A percentile compares a stretch with the other conserved stretches of the same genome.
These are phyloP conservation scores for Clonostachys sp. DNA, from an alignment of 2,329 filamentous ascomycete genomes.

Conservation along the genomic window DNA sequence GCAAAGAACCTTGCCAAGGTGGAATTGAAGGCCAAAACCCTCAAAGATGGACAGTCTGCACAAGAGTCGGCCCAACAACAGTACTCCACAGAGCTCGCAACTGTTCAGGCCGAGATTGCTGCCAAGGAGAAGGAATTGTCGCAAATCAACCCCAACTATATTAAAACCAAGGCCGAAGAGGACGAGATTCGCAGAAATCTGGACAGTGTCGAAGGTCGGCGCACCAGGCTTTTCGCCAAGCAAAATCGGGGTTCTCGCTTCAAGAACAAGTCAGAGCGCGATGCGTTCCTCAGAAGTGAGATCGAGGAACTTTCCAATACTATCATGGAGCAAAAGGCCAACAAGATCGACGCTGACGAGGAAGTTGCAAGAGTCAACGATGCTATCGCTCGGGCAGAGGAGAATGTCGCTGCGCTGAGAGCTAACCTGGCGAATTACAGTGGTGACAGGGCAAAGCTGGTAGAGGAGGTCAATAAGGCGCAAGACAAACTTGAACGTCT, in stretches of 20 bases:
- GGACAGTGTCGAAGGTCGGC: constrained; percentile 68
- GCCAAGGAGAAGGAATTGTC: constrained; percentile 73
- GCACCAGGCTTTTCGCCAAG: constrained; percentile 82
- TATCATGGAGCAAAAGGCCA: constrained; percentile 75
- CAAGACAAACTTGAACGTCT: constrained; percentile 76
- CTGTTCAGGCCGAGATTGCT: constrained; percentile 70
- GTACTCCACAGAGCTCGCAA: constrained; percentile 67
- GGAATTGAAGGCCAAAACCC: constrained; percentile 77
- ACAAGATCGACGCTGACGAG: constrained; percentile 78
- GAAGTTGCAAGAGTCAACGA: constrained; percentile 70
- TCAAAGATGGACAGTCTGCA: constrained; percentile 77
- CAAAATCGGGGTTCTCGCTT: constrained; percentile 87
- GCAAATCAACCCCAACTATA: constrained; percentile 72
- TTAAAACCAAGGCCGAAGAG: constrained; percentile 69
- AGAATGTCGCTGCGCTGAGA: constrained; percentile 66
- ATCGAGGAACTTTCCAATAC: constrained; percentile 75
- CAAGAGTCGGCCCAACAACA: constrained; percentile 68
- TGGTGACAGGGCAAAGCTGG: constrained; percentile 66
- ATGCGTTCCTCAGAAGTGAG: constrained; percentile 75
- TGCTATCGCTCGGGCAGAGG: constrained; percentile 68
- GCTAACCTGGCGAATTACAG: constrained; percentile 75
- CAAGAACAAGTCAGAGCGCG: constrained; percentile 81
- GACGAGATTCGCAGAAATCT: constrained; percentile 65
- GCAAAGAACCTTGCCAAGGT: constrained; percentile 78
- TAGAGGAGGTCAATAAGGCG: constrained; percentile 69